These are phyloP conservation scores for Leccinum solheimii DNA, from an alignment of 1,284 basidiomycete species.

Conservation along the genomic window DNA sequence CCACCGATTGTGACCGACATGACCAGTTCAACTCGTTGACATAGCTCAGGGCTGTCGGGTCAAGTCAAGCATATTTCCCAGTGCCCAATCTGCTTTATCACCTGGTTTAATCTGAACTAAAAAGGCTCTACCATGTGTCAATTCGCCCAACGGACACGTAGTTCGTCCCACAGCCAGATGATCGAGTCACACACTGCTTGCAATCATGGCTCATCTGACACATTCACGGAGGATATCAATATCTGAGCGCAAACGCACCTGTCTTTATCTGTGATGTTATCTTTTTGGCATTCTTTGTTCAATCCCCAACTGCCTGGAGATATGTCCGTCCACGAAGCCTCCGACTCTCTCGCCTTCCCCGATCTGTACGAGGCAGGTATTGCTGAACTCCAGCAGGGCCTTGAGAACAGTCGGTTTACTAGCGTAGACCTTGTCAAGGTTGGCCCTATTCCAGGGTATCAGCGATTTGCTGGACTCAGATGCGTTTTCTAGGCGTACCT, in stretches of 20 bases:
- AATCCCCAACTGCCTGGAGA: constrained; percentile 10
- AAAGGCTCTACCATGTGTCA: constrained; percentile 2
- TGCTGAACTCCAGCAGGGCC: constrained; percentile 31
- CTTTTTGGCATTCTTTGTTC: constrained; percentile 10
- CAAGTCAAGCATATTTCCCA: neutral
- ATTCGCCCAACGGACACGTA: neutral
- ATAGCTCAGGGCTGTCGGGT: too few relatives aligned
- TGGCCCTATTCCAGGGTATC: neutral
- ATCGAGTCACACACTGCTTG: neutral
- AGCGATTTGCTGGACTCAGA: neutral
- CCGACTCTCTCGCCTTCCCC: constrained; percentile 12
- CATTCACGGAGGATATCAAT: constrained; percentile 5
- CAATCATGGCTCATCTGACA: constrained; percentile 8
- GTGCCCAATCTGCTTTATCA: neutral
- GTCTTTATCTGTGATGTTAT: neutral
- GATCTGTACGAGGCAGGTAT: constrained; percentile 36
- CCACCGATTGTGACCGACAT: too few relatives aligned
- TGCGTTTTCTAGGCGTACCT: constrained; percentile 55
- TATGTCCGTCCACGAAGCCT: constrained; percentile 8
- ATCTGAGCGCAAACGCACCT: neutral
- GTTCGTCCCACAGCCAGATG: constrained; percentile 7
- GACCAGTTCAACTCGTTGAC: too few relatives aligned
- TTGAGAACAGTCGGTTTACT: constrained; percentile 28
- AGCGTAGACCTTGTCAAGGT: constrained; percentile 37
- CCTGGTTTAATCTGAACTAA: neutral